Evolutionary conservation across 2,329 filamentous ascomycete genomes (phyloP).

Genomic region (Fusarium illudens): DNA sequence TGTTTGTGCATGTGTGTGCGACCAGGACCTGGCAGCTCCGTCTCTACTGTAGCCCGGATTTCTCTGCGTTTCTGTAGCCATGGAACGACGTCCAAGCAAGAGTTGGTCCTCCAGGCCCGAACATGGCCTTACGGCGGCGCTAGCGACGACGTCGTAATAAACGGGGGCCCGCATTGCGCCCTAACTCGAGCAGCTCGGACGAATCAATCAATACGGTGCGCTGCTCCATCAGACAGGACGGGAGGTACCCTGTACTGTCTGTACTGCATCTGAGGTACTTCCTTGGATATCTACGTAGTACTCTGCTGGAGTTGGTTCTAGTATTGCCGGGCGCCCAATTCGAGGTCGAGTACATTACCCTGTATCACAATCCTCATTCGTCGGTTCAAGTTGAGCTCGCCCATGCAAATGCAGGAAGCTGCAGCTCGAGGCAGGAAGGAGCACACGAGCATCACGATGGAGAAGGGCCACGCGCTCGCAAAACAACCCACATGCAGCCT

Average conservation of each 20-base stretch:
- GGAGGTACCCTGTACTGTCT: constrained; percentile 17
- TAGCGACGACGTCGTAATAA: constrained; percentile 38
- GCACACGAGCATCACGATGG: constrained; percentile 21
- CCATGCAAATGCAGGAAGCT: constrained; percentile 6
- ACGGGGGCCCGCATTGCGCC: constrained; percentile 31
- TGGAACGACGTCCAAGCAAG: constrained; percentile 10
- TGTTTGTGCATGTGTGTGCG: constrained; percentile 3
- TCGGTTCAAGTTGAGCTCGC: neutral
- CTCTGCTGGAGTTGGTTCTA: constrained; percentile 3
- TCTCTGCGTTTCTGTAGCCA: neutral
- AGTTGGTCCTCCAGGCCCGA: constrained; percentile 18
- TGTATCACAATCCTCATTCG: constrained; percentile 20
- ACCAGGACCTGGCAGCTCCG: constrained; percentile 17
- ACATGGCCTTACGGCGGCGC: constrained; percentile 30
- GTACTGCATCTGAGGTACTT: constrained; percentile 19
- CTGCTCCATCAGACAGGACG: neutral
- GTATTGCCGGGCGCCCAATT: constrained; percentile 23
- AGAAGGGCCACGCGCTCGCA: constrained; percentile 4
- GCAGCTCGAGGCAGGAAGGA: constrained; percentile 8
- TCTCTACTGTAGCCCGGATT: neutral
- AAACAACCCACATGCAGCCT: constrained; percentile 1
- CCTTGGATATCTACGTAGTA: constrained; percentile 20
- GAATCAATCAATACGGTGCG: constrained; percentile 34
- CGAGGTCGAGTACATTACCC: constrained; percentile 14
- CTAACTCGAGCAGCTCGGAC: constrained; percentile 17